A percentile compares a stretch with the other conserved stretches of the same genome.
Conservation (phyloP, 148 eudicot species). For the Cornus florida region DNA sequence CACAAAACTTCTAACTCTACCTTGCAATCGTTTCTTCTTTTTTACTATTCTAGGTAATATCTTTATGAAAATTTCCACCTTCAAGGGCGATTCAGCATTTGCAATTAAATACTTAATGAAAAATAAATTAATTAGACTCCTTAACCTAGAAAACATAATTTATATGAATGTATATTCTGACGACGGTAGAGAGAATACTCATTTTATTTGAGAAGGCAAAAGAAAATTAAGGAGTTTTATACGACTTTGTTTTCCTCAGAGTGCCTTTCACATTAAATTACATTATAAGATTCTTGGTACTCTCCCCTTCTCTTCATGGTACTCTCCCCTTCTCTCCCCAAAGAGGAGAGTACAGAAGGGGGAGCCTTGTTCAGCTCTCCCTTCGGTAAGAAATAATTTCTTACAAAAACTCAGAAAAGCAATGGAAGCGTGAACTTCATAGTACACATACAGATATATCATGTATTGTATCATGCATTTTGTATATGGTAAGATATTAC, state of each 20-base stretch:
- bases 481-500: background rate
- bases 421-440: background rate
- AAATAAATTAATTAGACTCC: background rate
- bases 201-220: background rate
- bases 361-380: no score
- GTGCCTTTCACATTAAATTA: background rate
- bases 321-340: no score
- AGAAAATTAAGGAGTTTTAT: background rate
- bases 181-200: background rate
- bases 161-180: background rate
- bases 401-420: background rate
- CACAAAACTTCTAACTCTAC: no score
- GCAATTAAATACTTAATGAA: no score
- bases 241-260: background rate
- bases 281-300: background rate
- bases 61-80: no score
- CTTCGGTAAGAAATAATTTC: no score
- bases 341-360: no score
- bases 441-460: background rate
- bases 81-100: no score
- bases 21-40: no score
- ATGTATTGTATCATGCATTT: background rate
- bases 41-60: no score
- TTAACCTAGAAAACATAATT: background rate
- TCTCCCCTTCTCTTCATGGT: no score